These are phyloP conservation scores for Tricholoma terreum DNA, from an alignment of 768 basidiomycete genomes.

Conservation along the genomic window DNA sequence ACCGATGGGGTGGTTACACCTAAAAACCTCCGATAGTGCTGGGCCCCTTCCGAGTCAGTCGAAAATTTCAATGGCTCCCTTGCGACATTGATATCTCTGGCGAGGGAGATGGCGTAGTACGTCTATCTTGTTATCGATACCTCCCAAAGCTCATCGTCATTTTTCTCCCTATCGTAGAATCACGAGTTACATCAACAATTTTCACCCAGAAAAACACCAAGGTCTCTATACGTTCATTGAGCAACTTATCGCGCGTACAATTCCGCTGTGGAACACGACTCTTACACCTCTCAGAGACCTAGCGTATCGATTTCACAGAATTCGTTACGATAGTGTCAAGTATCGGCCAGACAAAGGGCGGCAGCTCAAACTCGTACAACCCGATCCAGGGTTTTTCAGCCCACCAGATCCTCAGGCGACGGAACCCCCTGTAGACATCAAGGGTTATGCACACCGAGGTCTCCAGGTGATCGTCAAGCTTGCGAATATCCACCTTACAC, in stretches of 20 bases:
- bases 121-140: neutral
- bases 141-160: neutral
- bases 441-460: slow-evolving; percentile 10
- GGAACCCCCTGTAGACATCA: slow-evolving; percentile 4
- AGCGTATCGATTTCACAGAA: slow-evolving; percentile 5
- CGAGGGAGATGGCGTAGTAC: slow-evolving; percentile 12
- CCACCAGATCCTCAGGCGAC: slow-evolving; percentile 6
- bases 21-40: neutral
- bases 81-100: slow-evolving; percentile 28
- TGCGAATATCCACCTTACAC: slow-evolving; percentile 32
- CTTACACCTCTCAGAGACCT: slow-evolving; percentile 12
- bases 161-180: slow-evolving; percentile 17
- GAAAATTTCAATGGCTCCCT: slow-evolving; percentile 21
- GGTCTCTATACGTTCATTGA: slow-evolving; percentile 27
- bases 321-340: slow-evolving; percentile 12
- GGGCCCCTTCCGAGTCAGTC: neutral
- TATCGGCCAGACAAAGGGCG: slow-evolving; percentile 16
- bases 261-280: slow-evolving; percentile 32
- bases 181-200: slow-evolving; percentile 41
- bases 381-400: slow-evolving; percentile 13
- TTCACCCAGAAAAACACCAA: slow-evolving; percentile 29
- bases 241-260: slow-evolving; percentile 23
- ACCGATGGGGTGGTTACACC: neutral
- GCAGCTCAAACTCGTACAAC: slow-evolving; percentile 10
- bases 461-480: slow-evolving; percentile 33